Evolutionary conservation across 2,329 filamentous ascomycete species (phyloP), one percentile per base, ranked within the genome.

Genomic region (Calonectria hongkongensis): DNA sequence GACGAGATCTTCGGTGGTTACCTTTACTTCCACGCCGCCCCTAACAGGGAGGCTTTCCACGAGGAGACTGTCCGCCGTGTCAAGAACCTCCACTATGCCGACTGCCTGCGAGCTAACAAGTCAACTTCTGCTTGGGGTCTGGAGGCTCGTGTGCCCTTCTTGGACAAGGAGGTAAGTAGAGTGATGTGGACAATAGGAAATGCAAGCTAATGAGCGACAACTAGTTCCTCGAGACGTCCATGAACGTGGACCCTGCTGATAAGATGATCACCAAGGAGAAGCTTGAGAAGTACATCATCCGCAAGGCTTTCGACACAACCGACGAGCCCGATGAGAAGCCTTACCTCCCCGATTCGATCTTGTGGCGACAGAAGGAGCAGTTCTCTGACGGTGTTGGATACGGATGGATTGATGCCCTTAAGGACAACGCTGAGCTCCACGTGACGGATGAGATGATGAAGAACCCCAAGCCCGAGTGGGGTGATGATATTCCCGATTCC

Each of bases 1-100:
- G 97, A 99, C 85, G 97, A 99, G 87, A 98, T 98, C 84, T 98
- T 98, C 79, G 97, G 97, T 75, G 97, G 97, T 66, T 99, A 99
- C 86, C 92, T 99, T 25, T 99, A 99, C 90, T 99, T 99, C 92
- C 95, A 98, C 86, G 94, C 93, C 74, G 97, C 97, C 2, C 97
- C 97, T 27, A 90, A 95, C 89, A 96, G 94, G 88, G 91, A 94
- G 80, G 94, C 92, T n/a, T 97, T 99, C 89, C 97, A 99, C 88
- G 92, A 94, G 83, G 97, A 99, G 89, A 98, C 95, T 28, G 94
- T 99, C 63, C 92, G 95, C 78, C 93, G 97, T 76, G 94, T 99
- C 80, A 97, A 98, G 91, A 96, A 98, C 92, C 89, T 99, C 78
- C 97, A 99, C 83, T 87, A 98, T 76, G 92, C 96, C n/a, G 97